Percentiles rank a stretch among this genome's conserved stretches.
phyloP scores from a whole-genome alignment of 1,284 basidiomycete genomes.

The Papiliotrema fonsecae region DNA sequence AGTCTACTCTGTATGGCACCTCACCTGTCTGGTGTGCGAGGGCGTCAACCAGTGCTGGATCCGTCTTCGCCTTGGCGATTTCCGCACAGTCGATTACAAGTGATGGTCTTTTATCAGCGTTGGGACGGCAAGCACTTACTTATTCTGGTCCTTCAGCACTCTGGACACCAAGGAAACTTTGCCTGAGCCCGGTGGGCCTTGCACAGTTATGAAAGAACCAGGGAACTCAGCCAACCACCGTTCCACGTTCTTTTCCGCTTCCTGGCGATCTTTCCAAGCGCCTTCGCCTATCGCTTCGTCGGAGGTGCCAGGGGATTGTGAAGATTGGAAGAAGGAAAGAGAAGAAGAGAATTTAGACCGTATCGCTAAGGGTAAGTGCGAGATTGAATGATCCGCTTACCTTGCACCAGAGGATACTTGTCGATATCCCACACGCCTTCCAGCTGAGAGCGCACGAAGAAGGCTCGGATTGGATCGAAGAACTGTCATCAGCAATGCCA shows the following conservation, averaged over 20 bases:
- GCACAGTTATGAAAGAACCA: conserved; percentile 61
- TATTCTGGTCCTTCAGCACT: conserved; percentile 58
- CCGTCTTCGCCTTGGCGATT: conserved; percentile 67
- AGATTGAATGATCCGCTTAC: conserved; percentile 10
- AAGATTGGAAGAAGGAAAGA: conserved; percentile 7
- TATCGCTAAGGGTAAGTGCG: neutral
- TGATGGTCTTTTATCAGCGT: conserved; percentile 54
- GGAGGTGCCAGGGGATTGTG: conserved; percentile 3
- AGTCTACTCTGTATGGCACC: conserved; percentile 9
- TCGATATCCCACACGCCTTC: conserved; percentile 72
- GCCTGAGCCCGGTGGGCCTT: conserved; percentile 88
- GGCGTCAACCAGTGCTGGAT: conserved; percentile 62
- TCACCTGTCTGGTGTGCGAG: conserved; percentile 74
- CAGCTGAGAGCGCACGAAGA: conserved; percentile 79
- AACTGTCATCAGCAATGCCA: conserved; percentile 52
- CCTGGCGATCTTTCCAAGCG: conserved; percentile 76
- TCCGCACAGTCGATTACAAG: conserved; percentile 76
- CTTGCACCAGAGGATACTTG: conserved; percentile 41
- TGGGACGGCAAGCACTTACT: conserved; percentile 49
- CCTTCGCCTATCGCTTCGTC: conserved; percentile 39
- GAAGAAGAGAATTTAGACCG: conserved; percentile 11
- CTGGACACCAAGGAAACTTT: conserved; percentile 68
- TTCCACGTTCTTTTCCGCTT: conserved; percentile 64
- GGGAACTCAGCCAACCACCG: conserved; percentile 37
- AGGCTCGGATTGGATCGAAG: conserved; percentile 83